Percentiles rank a stretch among this genome's conserved stretches.
Evolutionary conservation across 108 stramenopile species (phyloP).

Genomic region (Licmophora abbreviata): DNA sequence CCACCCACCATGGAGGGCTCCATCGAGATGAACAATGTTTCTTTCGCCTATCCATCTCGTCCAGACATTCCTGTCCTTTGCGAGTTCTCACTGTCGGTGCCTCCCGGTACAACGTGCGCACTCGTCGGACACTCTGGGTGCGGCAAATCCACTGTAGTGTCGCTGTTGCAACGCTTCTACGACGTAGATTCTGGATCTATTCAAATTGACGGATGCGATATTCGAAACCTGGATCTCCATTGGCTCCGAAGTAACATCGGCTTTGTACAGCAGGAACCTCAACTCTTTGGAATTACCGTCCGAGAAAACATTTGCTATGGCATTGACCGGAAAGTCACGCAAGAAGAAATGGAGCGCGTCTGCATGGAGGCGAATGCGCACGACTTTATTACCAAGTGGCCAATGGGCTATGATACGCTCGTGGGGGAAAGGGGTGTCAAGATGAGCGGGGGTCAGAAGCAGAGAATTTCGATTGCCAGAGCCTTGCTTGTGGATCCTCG

Average conservation of each 20-base stretch:
- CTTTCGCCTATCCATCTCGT: constrained; percentile 83
- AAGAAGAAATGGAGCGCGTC: constrained; percentile 41
- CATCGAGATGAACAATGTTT: constrained; percentile 51
- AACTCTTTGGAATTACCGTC: constrained; percentile 68
- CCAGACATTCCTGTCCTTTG: constrained; percentile 50
- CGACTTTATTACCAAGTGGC: constrained; percentile 55
- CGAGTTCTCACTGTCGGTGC: constrained; percentile 29
- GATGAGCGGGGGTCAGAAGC: constrained; percentile 82
- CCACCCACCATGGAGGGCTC: constrained; percentile 21
- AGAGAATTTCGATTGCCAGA: constrained; percentile 86
- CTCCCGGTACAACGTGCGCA: constrained; percentile 44
- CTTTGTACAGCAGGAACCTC: constrained; percentile 79
- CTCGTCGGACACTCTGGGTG: constrained; percentile 73
- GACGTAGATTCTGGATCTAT: constrained; percentile 53
- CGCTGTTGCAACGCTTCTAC: constrained; percentile 78
- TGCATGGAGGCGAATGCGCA: constrained; percentile 72
- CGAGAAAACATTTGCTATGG: constrained; percentile 83
- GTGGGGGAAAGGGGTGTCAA: constrained; percentile 55
- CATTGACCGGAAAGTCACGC: constrained; percentile 25
- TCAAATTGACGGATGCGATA: constrained; percentile 66
- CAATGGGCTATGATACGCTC: constrained; percentile 70
- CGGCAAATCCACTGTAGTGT: constrained; percentile 76
- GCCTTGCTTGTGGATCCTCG: constrained; percentile 54
- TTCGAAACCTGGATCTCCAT: constrained; percentile 41
- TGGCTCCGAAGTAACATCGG: constrained; percentile 69